phyloP scores from a whole-genome alignment of 2,329 filamentous ascomycete species.

The Fusarium citri region DNA sequence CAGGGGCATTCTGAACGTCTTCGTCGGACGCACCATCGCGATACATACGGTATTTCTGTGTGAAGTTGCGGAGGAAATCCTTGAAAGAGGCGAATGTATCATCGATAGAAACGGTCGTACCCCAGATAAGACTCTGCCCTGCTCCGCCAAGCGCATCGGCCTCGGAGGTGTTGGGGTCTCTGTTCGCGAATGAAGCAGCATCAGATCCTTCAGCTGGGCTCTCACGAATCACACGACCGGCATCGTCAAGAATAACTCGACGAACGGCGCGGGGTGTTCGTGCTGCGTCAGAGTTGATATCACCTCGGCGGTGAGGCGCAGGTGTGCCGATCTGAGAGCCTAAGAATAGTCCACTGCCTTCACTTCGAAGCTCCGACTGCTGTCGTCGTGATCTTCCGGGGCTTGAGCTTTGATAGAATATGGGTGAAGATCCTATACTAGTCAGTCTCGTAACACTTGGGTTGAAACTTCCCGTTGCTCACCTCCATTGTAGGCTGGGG shows the following conservation, averaged over 20 bases:
- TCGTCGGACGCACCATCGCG: constrained; percentile 84
- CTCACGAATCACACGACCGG: constrained; percentile 68
- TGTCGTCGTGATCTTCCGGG: constrained; percentile 73
- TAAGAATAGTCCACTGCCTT: constrained; percentile 89
- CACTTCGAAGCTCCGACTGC: constrained; percentile 80
- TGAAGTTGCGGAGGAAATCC: constrained; percentile 92
- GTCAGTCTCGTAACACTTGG: constrained; percentile 16
- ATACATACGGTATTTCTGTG: constrained; percentile 93
- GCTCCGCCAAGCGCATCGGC: constrained; percentile 87
- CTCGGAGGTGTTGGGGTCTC: constrained; percentile 88
- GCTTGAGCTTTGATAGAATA: constrained; percentile 91
- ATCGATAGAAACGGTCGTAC: constrained; percentile 93
- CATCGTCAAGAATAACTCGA: constrained; percentile 69
- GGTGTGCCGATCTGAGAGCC: constrained; percentile 70
- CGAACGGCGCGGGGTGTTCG: constrained; percentile 64
- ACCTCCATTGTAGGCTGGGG: constrained; percentile 72
- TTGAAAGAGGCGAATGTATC: constrained; percentile 90
- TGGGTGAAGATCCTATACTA: constrained; percentile 84
- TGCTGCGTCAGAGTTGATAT: constrained; percentile 85
- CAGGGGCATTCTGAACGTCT: constrained; percentile 75
- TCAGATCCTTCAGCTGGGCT: constrained; percentile 65
- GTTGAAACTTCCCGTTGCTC: constrained; percentile 41
- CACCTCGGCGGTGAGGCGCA: constrained; percentile 72
- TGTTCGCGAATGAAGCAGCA: constrained; percentile 69
- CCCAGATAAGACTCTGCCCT: constrained; percentile 90